Evolutionary conservation across 73 alveolate genomes (phyloP), one percentile per base, ranked within the genome.

Genomic region (Chromera velia): DNA sequence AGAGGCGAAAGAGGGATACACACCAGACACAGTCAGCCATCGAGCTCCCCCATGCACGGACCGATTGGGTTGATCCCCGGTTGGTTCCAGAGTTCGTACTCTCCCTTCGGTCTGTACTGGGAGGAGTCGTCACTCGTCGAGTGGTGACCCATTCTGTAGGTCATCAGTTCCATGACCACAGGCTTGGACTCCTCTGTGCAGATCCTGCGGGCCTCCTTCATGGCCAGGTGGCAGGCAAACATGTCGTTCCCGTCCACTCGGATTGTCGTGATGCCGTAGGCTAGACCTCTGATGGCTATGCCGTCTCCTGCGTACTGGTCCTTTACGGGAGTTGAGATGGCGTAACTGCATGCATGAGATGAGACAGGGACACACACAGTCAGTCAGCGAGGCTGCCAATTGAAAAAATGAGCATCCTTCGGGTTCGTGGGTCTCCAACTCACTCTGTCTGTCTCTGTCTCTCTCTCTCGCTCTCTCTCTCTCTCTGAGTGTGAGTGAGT

Each of bases 221-320:
- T 88, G 27, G 95, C 95, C 64, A 85, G 81, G 86, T 91, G 84
- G 69, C 87, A 91, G 45, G 98, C 98, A 34, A 93, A 82, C 19
- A 90, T 49, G 81, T 93, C 98, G 88, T 93, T 91, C 22, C 55
- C 55, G 55, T 40, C 55, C 4, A 40, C 13, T 13, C 55, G 4
- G 13, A 40, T 13, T 26, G 96, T 82, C 34, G 88, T 84, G 86
- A 91, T 93, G 24, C 96, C 96, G 83, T 93, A 93, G 27, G 92
- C 92, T 26, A 89, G 81, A 6, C 96, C 95, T 71, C 95, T 79
- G 28, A 88, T 92, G 32, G 93, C 98, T n/a, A 93, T 91, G 24
- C 96, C 95, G 76, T 93, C 98, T 6, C 96, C 95, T 40, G 93
- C 95, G 66, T 77, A 93, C 83, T 93, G 91, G 77, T 93, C 98